phyloP scores from a whole-genome alignment of 495 filamentous ascomycete genomes.

The Trichoderma virens region DNA sequence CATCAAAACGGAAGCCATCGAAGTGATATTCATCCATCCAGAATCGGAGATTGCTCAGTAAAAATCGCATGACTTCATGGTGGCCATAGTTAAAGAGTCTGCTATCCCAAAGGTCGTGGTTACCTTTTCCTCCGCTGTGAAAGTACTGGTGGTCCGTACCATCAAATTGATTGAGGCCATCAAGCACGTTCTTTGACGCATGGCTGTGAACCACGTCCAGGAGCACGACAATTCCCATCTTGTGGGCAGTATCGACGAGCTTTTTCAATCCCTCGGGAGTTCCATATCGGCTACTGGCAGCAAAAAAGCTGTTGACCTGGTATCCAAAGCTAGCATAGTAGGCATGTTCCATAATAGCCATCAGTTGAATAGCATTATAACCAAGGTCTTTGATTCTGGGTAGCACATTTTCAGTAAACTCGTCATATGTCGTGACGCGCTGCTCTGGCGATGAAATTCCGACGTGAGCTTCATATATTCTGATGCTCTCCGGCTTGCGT shows the following conservation, averaged over 20 bases:
- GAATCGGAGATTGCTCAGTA: conserved; percentile 91
- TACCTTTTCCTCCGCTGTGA: conserved; percentile 74
- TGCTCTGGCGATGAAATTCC: conserved; percentile 92
- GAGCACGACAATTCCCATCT: conserved; percentile 83
- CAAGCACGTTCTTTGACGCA: conserved; percentile 91
- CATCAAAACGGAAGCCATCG: conserved; percentile 96
- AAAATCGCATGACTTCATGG: conserved; percentile 89
- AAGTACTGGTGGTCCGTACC: conserved; percentile 93
- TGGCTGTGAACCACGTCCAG: conserved; percentile 97
- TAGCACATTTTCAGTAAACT: conserved; percentile 88
- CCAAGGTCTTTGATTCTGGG: conserved; percentile 84
- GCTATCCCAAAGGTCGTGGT: conserved; percentile 91
- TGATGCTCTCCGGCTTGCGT: conserved; percentile 73
- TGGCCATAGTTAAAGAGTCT: conserved; percentile 93
- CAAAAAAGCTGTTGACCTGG: conserved; percentile 98
- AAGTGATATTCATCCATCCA: conserved; percentile 99
- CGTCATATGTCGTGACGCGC: conserved; percentile 85
- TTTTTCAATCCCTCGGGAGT: conserved; percentile 93
- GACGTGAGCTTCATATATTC: conserved; percentile 97
- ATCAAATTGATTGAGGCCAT: conserved; percentile 92
- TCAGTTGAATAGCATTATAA: conserved; percentile 96
- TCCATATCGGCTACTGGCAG: conserved; percentile 91
- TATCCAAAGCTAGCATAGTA: conserved; percentile 99
- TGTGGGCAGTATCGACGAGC: conserved; percentile 89
- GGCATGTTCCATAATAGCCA: conserved; percentile 98